A percentile compares a stretch with the other conserved stretches of the same genome.
Conservation (phyloP, 2,329 filamentous ascomycete genomes). For the Graphilbum fragrans region DNA sequence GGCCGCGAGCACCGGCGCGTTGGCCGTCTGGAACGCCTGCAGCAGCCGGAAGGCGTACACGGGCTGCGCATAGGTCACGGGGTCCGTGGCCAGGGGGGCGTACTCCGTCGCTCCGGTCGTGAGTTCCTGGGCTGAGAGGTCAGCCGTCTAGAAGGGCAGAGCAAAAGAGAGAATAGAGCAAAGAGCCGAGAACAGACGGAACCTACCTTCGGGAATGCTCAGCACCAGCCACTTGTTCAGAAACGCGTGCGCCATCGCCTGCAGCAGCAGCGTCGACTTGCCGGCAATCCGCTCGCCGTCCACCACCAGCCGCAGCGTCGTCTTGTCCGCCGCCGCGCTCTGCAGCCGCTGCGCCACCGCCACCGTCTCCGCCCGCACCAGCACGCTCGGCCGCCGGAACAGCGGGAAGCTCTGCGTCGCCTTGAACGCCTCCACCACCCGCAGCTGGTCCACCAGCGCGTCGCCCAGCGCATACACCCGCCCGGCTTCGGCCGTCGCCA, state of each 20-base stretch:
- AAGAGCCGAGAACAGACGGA: background rate
- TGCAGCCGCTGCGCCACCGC: conserved; percentile 55
- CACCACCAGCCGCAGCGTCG: conserved; percentile 52
- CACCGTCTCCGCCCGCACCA: conserved; percentile 70
- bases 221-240: conserved; percentile 82
- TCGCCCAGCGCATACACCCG: conserved; percentile 59
- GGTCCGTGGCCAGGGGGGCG: conserved; percentile 48
- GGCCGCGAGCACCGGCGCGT: conserved; percentile 48
- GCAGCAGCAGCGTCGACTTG: conserved; percentile 77
- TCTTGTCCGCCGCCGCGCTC: conserved; percentile 37
- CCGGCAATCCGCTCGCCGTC: conserved; percentile 64
- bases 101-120: conserved; percentile 75
- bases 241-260: conserved; percentile 72
- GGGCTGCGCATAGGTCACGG: conserved; percentile 62
- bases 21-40: conserved; percentile 59
- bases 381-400: conserved; percentile 68
- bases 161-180: background rate
- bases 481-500: conserved; percentile 42
- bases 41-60: conserved; percentile 66
- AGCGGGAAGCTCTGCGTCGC: conserved; percentile 75
- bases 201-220: conserved; percentile 74
- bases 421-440: conserved; percentile 85
- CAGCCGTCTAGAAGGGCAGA: background rate
- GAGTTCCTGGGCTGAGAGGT: conserved; percentile 57
- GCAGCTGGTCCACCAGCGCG: conserved; percentile 63